These are phyloP conservation scores for Phragmites australis DNA, from an alignment of 176 grass and related monocot species.

Conservation along the genomic window DNA sequence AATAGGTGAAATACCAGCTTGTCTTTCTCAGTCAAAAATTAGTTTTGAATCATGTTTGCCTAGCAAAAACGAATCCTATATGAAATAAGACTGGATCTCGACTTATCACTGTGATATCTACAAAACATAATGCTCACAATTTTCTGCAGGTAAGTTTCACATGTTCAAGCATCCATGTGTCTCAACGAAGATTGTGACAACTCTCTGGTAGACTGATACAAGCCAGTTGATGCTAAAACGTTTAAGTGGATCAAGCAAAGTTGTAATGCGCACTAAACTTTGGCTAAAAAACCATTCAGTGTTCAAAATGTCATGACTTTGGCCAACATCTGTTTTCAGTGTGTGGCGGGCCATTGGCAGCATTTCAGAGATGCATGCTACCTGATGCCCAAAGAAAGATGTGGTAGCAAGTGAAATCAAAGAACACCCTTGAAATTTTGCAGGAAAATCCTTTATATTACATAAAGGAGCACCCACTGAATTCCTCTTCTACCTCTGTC, in stretches of 20 bases:
- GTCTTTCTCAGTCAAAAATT: neutral
- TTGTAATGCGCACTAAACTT: neutral
- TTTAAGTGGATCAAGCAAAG: neutral
- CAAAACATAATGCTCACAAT: neutral
- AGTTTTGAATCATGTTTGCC: neutral
- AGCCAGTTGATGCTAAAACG: constrained; percentile 9
- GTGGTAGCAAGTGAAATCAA: neutral
- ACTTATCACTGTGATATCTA: neutral
- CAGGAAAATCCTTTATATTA: neutral
- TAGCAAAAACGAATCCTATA: neutral
- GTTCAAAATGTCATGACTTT: neutral
- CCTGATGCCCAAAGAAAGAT: neutral
- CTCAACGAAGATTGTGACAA: constrained; percentile 3
- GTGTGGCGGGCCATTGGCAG: neutral
- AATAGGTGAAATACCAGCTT: neutral
- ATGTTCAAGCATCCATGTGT: neutral
- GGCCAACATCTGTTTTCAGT: neutral
- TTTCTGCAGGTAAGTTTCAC: neutral
- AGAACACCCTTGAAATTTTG: neutral
- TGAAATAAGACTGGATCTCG: neutral
- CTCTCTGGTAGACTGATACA: neutral
- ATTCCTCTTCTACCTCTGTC: neutral
- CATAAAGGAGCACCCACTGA: neutral
- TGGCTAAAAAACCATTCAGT: neutral
- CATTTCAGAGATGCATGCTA: neutral